A percentile compares a stretch with the other conserved stretches of the same genome.
Conservation (phyloP, 371 early-diverging fungal species). For the Mucor circinelloides region DNA sequence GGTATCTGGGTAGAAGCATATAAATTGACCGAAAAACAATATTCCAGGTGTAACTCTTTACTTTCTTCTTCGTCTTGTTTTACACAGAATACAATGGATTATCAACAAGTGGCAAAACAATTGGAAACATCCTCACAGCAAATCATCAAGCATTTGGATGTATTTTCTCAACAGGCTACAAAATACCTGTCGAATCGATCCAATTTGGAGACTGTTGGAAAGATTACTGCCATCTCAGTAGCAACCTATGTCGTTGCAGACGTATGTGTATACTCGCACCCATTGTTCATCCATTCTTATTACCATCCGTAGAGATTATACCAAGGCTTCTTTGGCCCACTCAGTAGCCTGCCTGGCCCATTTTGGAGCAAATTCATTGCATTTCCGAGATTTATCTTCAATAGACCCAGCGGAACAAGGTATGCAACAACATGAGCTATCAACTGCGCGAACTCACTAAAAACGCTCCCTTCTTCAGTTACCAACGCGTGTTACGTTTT, state of each 20-base stretch:
- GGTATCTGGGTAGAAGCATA: neutral
- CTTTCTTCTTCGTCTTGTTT: neutral
- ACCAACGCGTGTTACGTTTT: neutral
- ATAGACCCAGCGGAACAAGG: slow-evolving; percentile 30
- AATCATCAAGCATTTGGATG: neutral
- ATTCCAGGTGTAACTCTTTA: neutral
- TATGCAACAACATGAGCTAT: neutral
- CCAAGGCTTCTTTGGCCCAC: slow-evolving; percentile 35
- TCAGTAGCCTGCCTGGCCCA: slow-evolving; percentile 35
- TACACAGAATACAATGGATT: neutral
- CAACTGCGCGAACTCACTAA: neutral
- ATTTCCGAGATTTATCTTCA: slow-evolving; percentile 12
- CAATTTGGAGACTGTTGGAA: slow-evolving; percentile 17
- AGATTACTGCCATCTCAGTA: slow-evolving; percentile 20
- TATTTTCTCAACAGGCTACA: slow-evolving; percentile 1
- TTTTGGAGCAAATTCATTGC: slow-evolving; percentile 21
- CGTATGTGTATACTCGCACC: neutral
- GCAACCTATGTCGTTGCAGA: slow-evolving; percentile 9
- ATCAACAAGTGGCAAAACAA: neutral
- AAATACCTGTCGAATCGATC: slow-evolving; percentile 6
- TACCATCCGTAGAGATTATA: slow-evolving; percentile 29
- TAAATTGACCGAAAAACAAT: neutral
- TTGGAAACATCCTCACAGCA: slow-evolving; percentile 4
- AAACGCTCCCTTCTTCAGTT: neutral
- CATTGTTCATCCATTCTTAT: neutral